Evolutionary conservation across 495 filamentous ascomycete genomes (phyloP).

Genomic region (Xylaria acuta): DNA sequence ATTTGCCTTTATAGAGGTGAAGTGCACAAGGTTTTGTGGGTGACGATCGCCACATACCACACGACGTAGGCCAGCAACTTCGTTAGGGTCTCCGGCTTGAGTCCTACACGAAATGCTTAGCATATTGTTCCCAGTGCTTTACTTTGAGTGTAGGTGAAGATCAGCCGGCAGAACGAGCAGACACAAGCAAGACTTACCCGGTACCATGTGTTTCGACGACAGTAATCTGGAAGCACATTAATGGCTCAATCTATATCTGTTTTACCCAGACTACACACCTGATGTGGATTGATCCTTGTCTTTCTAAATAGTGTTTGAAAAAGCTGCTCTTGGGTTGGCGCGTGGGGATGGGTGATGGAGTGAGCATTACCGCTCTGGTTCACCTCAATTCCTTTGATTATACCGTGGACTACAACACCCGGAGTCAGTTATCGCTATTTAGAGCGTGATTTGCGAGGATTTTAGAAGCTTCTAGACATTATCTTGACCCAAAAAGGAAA

Average conservation of each 20-base stretch:
- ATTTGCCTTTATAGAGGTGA: conserved; percentile 58
- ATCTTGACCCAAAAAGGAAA: too few relatives aligned
- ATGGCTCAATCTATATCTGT: not conserved
- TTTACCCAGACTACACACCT: not conserved
- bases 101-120: not conserved
- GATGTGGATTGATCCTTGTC: conserved; percentile 46
- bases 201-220: not conserved
- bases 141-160: not conserved
- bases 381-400: conserved; percentile 54
- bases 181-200: not conserved
- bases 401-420: too few relatives aligned
- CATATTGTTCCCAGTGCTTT: not conserved
- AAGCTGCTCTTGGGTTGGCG: conserved; percentile 50
- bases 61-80: not conserved
- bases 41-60: not conserved
- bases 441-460: too few relatives aligned
- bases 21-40: conserved; percentile 49
- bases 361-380: conserved; percentile 55
- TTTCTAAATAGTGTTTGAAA: conserved; percentile 47
- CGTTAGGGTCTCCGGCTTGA: not conserved
- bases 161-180: not conserved
- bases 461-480: too few relatives aligned
- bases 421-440: too few relatives aligned
- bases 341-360: conserved; percentile 55
- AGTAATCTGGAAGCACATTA: not conserved